Percentiles rank a stretch among this genome's conserved stretches.
phyloP scores from a whole-genome alignment of 352 stramenopile species.

The Phytopythium kandeliae region DNA sequence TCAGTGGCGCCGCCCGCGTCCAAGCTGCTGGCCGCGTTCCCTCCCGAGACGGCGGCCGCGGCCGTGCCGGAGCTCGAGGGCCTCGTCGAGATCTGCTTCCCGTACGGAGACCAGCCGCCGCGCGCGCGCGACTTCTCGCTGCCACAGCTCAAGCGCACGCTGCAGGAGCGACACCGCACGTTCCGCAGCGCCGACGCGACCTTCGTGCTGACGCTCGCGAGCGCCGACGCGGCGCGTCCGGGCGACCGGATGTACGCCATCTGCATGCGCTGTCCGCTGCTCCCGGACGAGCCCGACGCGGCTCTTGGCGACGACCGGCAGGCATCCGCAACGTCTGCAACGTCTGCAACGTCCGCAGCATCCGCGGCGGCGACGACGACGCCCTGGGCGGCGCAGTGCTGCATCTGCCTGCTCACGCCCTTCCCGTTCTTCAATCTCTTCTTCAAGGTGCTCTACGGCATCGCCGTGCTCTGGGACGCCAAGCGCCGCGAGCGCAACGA shows the following conservation, averaged over 20 bases:
- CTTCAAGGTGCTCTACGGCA: conserved; percentile 76
- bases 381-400: conserved; percentile 39
- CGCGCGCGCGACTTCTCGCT: conserved; percentile 49
- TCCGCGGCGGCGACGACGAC: too few species aligned
- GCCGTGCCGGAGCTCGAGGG: conserved; percentile 55
- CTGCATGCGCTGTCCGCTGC: conserved; percentile 57
- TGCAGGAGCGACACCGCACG: conserved; percentile 66
- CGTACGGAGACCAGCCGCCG: conserved; percentile 42
- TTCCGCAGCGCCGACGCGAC: conserved; percentile 60
- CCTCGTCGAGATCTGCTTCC: conserved; percentile 72
- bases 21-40: conserved; percentile 53
- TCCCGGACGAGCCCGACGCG: conserved; percentile 37
- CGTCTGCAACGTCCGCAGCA: too few species aligned
- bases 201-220: conserved; percentile 69
- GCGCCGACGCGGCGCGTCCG: conserved; percentile 22
- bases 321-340: not conserved
- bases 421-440: conserved; percentile 85
- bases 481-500: conserved; percentile 38
- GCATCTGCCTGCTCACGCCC: conserved; percentile 64
- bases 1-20: conserved; percentile 10
- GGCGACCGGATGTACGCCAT: conserved; percentile 65
- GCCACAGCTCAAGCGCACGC: conserved; percentile 37
- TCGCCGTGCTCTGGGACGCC: conserved; percentile 62
- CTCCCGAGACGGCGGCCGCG: conserved; percentile 17
- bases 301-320: not conserved